These are phyloP conservation scores for Suhomyces xylopsoci DNA, from an alignment of 805 yeast genomes.

Conservation along the genomic window DNA sequence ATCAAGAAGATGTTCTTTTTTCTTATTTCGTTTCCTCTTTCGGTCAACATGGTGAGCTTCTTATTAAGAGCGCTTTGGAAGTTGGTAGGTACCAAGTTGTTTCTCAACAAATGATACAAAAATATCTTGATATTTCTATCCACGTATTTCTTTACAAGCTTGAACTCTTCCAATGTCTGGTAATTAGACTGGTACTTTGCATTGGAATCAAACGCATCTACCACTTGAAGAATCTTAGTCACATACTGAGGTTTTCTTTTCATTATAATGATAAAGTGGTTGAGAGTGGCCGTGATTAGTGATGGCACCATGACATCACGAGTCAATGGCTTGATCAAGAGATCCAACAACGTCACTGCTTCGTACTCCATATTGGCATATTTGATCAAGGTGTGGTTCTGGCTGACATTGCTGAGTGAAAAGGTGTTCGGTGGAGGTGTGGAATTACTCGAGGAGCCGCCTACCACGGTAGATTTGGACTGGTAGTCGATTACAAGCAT, in stretches of 20 bases:
- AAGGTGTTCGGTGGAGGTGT: conserved; percentile 25
- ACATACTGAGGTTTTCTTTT: conserved; percentile 63
- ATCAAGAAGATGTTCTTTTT: conserved; percentile 35
- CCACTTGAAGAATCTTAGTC: conserved; percentile 52
- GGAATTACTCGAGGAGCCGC: not conserved
- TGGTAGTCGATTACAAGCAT: conserved; percentile 45
- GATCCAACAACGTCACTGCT: conserved; percentile 62
- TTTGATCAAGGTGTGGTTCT: conserved; percentile 65
- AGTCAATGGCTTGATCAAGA: conserved; percentile 53
- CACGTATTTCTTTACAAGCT: conserved; percentile 57
- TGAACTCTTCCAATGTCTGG: conserved; percentile 43
- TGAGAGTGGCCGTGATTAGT: conserved; percentile 63
- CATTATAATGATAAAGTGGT: conserved; percentile 60
- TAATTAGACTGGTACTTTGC: conserved; percentile 52
- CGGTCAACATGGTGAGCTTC: conserved; percentile 27
- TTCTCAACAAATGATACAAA: conserved; percentile 36
- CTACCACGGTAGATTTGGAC: conserved; percentile 35
- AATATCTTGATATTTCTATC: conserved; percentile 55
- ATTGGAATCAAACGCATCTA: conserved; percentile 60
- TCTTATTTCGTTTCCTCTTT: conserved; percentile 40
- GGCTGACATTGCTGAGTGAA: conserved; percentile 49
- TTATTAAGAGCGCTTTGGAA: conserved; percentile 25
- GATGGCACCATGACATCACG: conserved; percentile 55
- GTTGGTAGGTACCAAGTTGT: conserved; percentile 34
- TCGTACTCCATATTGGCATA: conserved; percentile 60